Evolutionary conservation across 2,329 filamentous ascomycete genomes (phyloP).

Genomic region (Alternaria atra): DNA sequence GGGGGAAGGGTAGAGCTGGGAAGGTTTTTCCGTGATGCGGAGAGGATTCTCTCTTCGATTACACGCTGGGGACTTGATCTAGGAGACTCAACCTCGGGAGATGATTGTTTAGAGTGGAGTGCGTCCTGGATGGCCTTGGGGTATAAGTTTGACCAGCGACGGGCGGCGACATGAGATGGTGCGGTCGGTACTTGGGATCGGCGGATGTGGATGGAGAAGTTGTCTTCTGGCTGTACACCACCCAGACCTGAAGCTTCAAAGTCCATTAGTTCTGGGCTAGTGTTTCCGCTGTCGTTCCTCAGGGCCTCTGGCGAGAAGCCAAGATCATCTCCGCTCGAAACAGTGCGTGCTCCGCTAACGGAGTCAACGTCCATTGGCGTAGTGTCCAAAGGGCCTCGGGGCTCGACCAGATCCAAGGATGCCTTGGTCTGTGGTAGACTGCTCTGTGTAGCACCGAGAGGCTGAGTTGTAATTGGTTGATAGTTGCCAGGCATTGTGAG

Average conservation of each 20-base stretch:
- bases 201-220: conserved; percentile 63
- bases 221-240: conserved; percentile 66
- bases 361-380: conserved; percentile 32
- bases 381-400: conserved; percentile 35
- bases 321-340: conserved; percentile 44
- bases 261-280: conserved; percentile 44
- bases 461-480: conserved; percentile 41
- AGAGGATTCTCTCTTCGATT: conserved; percentile 72
- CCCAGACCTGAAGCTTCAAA: conserved; percentile 65
- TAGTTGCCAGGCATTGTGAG: conserved; percentile 37
- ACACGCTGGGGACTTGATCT: conserved; percentile 21
- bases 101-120: conserved; percentile 29
- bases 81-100: conserved; percentile 13
- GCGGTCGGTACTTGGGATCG: conserved; percentile 34
- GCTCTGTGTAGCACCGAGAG: conserved; percentile 36
- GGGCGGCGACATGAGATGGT: background rate
- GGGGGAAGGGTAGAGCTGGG: conserved; percentile 56
- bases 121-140: conserved; percentile 47
- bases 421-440: conserved; percentile 1
- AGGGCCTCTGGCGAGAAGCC: conserved; percentile 49
- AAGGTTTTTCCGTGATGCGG: conserved; percentile 72
- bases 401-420: conserved; percentile 39
- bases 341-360: conserved; percentile 42
- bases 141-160: conserved; percentile 29
- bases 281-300: conserved; percentile 31